These are phyloP conservation scores for Psilocybe cubensis DNA, from an alignment of 768 basidiomycete species.

Conservation along the genomic window DNA sequence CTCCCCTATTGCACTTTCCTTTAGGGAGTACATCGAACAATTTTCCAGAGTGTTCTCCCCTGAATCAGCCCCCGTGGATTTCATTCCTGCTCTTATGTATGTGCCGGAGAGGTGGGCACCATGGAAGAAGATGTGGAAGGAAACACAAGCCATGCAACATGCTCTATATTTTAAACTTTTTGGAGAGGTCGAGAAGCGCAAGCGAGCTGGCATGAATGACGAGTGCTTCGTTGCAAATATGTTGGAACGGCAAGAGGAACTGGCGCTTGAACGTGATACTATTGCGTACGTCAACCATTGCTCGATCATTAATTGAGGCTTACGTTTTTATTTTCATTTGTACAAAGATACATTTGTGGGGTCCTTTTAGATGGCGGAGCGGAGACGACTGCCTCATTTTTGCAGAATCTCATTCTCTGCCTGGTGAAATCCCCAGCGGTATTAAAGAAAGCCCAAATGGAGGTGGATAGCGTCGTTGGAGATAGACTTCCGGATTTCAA, in stretches of 20 bases:
- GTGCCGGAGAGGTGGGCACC: not conserved
- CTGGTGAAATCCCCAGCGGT: not conserved
- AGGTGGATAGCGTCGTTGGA: not conserved
- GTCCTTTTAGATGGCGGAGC: not conserved
- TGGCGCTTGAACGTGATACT: not conserved
- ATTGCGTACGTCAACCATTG: not conserved
- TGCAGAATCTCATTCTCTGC: not conserved
- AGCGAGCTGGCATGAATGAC: not conserved
- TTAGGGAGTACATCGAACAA: not conserved
- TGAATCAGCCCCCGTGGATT: not conserved
- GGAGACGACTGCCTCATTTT: not conserved
- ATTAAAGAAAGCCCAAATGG: not conserved
- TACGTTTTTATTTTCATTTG: no score
- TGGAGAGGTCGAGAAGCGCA: not conserved
- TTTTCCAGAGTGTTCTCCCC: not conserved
- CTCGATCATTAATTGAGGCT: no score
- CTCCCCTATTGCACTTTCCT: not conserved
- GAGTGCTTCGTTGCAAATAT: not conserved
- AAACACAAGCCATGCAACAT: not conserved
- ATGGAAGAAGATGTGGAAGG: not conserved
- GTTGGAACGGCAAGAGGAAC: not conserved
- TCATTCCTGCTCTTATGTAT: not conserved
- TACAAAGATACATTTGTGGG: not conserved
- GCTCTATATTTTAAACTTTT: not conserved
- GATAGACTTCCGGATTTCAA: not conserved